Percentiles rank a stretch among this genome's conserved stretches.
These are phyloP conservation scores for Skeletonema potamos DNA, from an alignment of 108 stramenopile species.

Conservation along the genomic window DNA sequence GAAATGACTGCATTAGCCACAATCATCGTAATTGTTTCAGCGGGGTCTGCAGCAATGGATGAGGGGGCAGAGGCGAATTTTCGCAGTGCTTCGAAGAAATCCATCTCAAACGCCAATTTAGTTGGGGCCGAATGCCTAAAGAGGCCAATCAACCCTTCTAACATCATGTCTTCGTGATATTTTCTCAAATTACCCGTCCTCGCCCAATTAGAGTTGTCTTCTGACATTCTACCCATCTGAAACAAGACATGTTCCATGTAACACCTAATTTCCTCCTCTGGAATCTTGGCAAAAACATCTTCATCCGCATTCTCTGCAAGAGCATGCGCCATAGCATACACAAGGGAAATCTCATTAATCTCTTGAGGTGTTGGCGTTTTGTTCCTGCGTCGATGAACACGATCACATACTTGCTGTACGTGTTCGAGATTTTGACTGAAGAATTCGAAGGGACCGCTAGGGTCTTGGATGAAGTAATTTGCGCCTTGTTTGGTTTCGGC, in stretches of 20 bases:
- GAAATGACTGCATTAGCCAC: neutral
- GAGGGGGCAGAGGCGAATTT: neutral
- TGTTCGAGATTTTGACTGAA: no score
- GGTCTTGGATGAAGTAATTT: no score
- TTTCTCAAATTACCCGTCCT: neutral
- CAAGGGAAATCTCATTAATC: neutral
- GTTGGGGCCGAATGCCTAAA: neutral
- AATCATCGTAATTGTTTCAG: neutral
- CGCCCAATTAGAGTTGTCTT: neutral
- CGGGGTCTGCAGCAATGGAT: neutral
- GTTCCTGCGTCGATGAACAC: no score
- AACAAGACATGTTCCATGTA: neutral
- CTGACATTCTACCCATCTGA: neutral
- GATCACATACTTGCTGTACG: no score
- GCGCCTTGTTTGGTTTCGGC: no score
- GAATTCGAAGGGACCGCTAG: no score
- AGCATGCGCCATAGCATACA: neutral
- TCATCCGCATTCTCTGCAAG: neutral
- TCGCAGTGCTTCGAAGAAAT: neutral
- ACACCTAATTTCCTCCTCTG: neutral
- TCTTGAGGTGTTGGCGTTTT: no score
- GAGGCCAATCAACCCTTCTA: neutral
- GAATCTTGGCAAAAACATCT: neutral
- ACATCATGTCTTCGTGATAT: neutral
- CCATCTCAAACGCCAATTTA: neutral